A percentile compares a stretch with the other conserved stretches of the same genome.
Conservation (phyloP, 2,329 filamentous ascomycete species). For the Cordyceps tenuipes region DNA sequence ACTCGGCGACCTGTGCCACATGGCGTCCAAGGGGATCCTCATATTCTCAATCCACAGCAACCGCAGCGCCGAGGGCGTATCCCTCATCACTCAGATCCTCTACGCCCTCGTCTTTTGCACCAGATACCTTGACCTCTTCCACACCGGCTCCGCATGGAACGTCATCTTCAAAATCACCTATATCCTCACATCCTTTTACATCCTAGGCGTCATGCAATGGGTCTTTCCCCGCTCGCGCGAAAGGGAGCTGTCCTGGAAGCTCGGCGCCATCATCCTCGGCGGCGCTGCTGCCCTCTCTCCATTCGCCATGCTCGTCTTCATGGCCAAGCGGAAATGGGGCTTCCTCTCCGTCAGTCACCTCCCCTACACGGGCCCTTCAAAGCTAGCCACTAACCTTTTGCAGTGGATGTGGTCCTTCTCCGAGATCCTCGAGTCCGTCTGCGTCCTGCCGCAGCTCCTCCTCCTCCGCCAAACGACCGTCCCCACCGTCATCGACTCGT, state of each 20-base stretch:
- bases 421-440: constrained; percentile 83
- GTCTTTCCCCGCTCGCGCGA: constrained; percentile 82
- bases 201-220: constrained; percentile 79
- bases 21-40: constrained; percentile 79
- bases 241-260: constrained; percentile 86
- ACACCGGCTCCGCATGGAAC: constrained; percentile 54
- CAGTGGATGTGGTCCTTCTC: constrained; percentile 83
- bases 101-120: constrained; percentile 81
- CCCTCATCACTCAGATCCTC: constrained; percentile 81
- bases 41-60: constrained; percentile 88
- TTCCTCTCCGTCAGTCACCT: constrained; percentile 39
- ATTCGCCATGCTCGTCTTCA: constrained; percentile 61
- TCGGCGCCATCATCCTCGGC: constrained; percentile 61
- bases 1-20: constrained; percentile 75
- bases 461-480: constrained; percentile 91
- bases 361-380: constrained; percentile 12
- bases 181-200: constrained; percentile 75
- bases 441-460: constrained; percentile 82
- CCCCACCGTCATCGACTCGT: constrained; percentile 94
- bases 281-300: constrained; percentile 62
- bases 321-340: constrained; percentile 33
- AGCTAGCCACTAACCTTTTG: background rate
- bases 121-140: constrained; percentile 78
- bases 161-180: constrained; percentile 85
- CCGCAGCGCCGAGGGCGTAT: constrained; percentile 81